Percentiles rank a stretch among this genome's conserved stretches.
Conservation (phyloP, 192 early-diverging fungal species). For the Chytriomyces confervae region DNA sequence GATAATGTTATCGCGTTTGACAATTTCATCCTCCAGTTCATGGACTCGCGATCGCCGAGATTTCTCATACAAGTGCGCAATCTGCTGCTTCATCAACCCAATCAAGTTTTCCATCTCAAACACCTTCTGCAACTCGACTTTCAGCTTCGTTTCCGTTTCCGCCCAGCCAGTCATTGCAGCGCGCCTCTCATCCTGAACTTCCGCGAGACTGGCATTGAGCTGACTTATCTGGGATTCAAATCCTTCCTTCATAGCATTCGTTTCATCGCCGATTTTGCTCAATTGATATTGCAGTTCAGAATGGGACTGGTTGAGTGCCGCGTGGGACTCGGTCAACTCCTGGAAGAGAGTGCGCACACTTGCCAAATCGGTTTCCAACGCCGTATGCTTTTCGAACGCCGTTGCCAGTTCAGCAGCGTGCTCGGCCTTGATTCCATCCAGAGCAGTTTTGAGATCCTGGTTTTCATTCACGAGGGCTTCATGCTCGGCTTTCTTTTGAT, state of each 20-base stretch:
- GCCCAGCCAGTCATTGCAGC: not conserved
- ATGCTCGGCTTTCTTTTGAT: not conserved
- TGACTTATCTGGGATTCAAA: not conserved
- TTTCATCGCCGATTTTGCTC: not conserved
- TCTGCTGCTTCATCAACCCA: constrained; percentile 24
- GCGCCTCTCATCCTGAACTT: not conserved
- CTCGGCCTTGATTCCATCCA: not conserved
- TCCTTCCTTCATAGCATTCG: not conserved
- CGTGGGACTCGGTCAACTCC: not conserved
- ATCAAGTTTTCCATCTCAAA: constrained; percentile 19
- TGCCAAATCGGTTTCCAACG: not conserved
- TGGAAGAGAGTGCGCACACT: not conserved
- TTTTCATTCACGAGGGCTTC: not conserved
- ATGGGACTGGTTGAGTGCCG: not conserved
- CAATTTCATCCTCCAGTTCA: constrained; percentile 24
- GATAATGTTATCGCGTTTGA: constrained; percentile 15
- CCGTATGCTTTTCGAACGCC: not conserved
- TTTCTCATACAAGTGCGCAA: constrained; percentile 23
- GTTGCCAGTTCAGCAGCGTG: not conserved
- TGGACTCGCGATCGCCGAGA: not conserved
- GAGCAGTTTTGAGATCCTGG: not conserved
- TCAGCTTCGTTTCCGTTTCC: constrained; percentile 4
- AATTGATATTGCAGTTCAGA: not conserved
- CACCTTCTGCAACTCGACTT: not conserved
- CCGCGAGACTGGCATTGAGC: not conserved